phyloP scores from a whole-genome alignment of 768 basidiomycete genomes.

The Boletus coccyginus region DNA sequence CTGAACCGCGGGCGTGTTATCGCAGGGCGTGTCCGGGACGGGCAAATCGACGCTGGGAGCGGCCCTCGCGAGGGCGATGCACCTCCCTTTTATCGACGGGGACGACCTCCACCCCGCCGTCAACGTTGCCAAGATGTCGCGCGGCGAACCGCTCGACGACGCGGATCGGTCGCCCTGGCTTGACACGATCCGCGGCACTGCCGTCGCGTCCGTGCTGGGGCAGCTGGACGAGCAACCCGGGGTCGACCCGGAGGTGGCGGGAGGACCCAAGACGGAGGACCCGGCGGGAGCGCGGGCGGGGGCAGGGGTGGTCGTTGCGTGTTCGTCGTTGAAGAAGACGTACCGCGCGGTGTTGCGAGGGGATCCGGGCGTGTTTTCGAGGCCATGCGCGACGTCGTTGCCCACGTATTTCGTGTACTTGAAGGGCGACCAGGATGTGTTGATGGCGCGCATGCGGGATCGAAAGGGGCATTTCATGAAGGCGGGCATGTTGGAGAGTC shows the following conservation, averaged over 20 bases:
- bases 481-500: constrained; percentile 75
- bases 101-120: constrained; percentile 80
- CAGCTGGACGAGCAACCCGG: neutral
- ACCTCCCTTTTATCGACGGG: constrained; percentile 82
- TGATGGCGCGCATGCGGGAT: constrained; percentile 61
- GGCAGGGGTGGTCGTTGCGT: constrained; percentile 74
- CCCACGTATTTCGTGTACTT: constrained; percentile 82
- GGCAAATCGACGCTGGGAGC: constrained; percentile 71
- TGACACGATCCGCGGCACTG: constrained; percentile 61
- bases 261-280: no score
- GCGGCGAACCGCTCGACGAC: constrained; percentile 73
- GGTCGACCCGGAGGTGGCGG: neutral
- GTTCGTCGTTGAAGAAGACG: constrained; percentile 76
- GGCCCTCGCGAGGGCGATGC: constrained; percentile 56
- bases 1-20: no score
- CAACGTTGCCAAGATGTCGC: constrained; percentile 87
- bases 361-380: neutral
- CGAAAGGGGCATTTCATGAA: constrained; percentile 84
- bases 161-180: constrained; percentile 88
- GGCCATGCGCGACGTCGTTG: constrained; percentile 22
- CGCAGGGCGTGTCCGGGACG: constrained; percentile 69
- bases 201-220: constrained; percentile 31
- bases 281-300: neutral
- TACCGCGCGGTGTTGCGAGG: constrained; percentile 84
- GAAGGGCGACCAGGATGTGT: constrained; percentile 51